These are phyloP conservation scores for Phytophthora chlamydospora DNA, from an alignment of 352 stramenopile genomes.

Conservation along the genomic window DNA sequence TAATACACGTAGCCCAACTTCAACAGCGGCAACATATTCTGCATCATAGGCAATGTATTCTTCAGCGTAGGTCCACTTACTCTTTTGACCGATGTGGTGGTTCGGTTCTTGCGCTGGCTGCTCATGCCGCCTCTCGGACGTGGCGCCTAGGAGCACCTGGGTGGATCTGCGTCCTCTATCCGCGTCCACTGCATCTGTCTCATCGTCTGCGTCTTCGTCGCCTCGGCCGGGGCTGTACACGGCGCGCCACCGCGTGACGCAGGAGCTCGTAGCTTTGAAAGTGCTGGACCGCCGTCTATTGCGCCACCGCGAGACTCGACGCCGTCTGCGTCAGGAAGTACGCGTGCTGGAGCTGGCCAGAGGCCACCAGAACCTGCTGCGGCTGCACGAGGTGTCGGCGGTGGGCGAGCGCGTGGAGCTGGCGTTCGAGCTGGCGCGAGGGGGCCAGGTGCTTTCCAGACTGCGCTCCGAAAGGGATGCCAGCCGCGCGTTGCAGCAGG, in stretches of 20 bases:
- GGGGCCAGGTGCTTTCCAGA: constrained; percentile 62
- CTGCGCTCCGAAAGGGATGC: constrained; percentile 63
- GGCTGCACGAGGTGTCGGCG: constrained; percentile 66
- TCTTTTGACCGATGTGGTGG: constrained; percentile 57
- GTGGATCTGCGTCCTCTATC: constrained; percentile 55
- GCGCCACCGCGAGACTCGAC: constrained; percentile 42
- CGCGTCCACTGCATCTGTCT: constrained; percentile 20
- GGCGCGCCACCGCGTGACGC: constrained; percentile 54
- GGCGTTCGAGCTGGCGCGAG: constrained; percentile 75
- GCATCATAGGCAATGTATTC: no score
- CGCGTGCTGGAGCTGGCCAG: constrained; percentile 52
- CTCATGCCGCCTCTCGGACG: constrained; percentile 53
- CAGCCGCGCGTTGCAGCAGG: constrained; percentile 54
- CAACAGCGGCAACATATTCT: no score
- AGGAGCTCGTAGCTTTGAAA: constrained; percentile 78
- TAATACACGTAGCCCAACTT: no score
- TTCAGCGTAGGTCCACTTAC: no score
- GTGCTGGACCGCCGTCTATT: constrained; percentile 67
- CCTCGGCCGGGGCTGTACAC: constrained; percentile 64
- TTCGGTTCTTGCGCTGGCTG: constrained; percentile 60
- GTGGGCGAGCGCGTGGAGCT: constrained; percentile 60
- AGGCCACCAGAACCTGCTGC: constrained; percentile 69
- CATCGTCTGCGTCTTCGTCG: not conserved
- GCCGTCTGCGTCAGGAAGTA: constrained; percentile 77
- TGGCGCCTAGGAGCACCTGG: constrained; percentile 43